These are phyloP conservation scores for Aspergillus persii DNA, from an alignment of 2,329 filamentous ascomycete species.

Conservation along the genomic window DNA sequence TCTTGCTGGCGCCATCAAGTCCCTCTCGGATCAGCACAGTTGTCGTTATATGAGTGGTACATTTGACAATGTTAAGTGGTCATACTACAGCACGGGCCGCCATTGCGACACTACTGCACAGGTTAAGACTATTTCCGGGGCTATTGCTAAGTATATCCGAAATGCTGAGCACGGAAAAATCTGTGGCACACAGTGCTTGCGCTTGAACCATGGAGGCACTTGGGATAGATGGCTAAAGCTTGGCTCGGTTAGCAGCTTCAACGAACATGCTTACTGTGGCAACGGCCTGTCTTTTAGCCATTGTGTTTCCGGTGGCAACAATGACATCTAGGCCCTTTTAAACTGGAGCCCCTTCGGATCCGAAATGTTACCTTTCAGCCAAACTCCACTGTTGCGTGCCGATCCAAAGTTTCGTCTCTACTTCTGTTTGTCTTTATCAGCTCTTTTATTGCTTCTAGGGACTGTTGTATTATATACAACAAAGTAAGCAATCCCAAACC, in stretches of 20 bases:
- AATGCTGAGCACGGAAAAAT: not conserved
- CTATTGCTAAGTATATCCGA: constrained; percentile 4
- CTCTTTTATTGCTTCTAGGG: no score
- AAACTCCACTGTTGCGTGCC: no score
- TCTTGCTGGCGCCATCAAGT: no score
- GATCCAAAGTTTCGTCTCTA: no score
- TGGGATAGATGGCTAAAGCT: constrained; percentile 13
- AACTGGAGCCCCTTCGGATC: no score
- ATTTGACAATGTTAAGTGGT: constrained; percentile 2
- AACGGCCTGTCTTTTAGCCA: not conserved
- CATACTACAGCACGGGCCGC: constrained; percentile 4
- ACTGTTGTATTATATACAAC: no score
- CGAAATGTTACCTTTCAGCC: no score
- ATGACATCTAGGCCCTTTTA: no score
- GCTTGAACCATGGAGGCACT: constrained; percentile 1
- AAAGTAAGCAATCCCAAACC: no score
- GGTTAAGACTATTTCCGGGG: not conserved
- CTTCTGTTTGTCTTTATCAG: no score
- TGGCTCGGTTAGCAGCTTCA: not conserved
- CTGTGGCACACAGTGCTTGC: constrained; percentile 9
- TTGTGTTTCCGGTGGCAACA: not conserved
- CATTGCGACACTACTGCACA: no score
- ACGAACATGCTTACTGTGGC: constrained; percentile 10
- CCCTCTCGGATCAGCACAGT: no score
- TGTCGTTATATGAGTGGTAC: not conserved